These are phyloP conservation scores for Coriaria nepalensis DNA, from an alignment of 306 rosid genomes.

Conservation along the genomic window DNA sequence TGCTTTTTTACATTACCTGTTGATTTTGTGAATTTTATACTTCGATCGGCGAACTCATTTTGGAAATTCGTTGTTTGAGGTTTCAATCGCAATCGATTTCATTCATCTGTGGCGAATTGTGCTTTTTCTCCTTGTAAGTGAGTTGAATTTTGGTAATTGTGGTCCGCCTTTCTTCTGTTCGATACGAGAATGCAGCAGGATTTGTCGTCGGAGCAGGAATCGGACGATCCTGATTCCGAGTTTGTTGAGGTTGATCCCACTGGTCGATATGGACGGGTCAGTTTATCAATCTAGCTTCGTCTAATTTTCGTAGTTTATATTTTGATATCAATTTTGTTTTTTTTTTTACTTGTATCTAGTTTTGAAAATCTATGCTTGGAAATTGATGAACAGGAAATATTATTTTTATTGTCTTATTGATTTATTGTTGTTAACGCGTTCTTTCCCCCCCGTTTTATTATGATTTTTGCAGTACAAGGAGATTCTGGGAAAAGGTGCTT, in stretches of 20 bases:
- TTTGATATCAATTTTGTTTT: background rate
- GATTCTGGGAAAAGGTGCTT: constrained; percentile 85
- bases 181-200: constrained; percentile 48
- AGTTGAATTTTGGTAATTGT: background rate
- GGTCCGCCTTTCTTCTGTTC: constrained; percentile 4
- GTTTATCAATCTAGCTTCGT: constrained; percentile 11
- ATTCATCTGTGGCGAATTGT: background rate
- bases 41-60: background rate
- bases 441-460: constrained; percentile 5
- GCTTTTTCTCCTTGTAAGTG: background rate
- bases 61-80: background rate
- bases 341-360: background rate
- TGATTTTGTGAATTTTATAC: background rate
- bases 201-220: constrained; percentile 46
- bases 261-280: constrained; percentile 85
- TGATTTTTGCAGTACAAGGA: constrained; percentile 66
- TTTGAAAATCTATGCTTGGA: background rate
- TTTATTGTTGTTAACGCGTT: constrained; percentile 5
- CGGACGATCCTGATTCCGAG: constrained; percentile 46
- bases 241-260: constrained; percentile 86
- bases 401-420: constrained; percentile 10
- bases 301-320: background rate
- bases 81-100: background rate
- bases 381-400: background rate
- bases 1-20: background rate